These are phyloP conservation scores for Trichaptum fuscoviolaceum DNA, from an alignment of 768 basidiomycete genomes.

Conservation along the genomic window DNA sequence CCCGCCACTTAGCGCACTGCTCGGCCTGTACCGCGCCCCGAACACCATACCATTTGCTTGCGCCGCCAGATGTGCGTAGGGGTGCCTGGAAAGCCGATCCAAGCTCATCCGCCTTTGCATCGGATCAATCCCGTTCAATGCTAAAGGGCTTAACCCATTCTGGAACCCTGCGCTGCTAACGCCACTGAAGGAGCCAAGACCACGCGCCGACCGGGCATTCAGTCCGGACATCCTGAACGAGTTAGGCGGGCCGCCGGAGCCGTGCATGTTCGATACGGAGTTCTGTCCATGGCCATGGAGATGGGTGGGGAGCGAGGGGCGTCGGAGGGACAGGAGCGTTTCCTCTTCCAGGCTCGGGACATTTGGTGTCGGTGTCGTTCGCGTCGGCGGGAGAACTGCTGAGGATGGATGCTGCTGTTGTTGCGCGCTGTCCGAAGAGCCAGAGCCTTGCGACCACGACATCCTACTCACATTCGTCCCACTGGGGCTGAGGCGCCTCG, in stretches of 20 bases:
- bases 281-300: not conserved
- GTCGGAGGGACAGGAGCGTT: not conserved
- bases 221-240: not conserved
- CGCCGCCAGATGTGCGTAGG: constrained; percentile 1
- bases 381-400: not conserved
- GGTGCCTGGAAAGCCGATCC: not conserved
- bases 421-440: not conserved
- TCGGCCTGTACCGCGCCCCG: not conserved
- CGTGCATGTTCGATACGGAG: not conserved
- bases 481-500: not conserved
- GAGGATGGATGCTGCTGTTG: not conserved
- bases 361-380: not conserved
- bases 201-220: not conserved
- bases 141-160: not conserved
- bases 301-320: constrained; percentile 2
- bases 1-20: not conserved
- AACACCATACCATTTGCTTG: not conserved
- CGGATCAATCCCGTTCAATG: not conserved
- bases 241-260: not conserved
- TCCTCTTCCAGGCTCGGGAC: not conserved
- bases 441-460: not conserved
- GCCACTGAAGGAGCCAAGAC: not conserved
- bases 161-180: not conserved
- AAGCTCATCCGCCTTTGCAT: not conserved
- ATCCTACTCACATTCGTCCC: not conserved